Base-by-base conservation (phyloP, 768 basidiomycete species). In the Phaffia australis region DNA sequence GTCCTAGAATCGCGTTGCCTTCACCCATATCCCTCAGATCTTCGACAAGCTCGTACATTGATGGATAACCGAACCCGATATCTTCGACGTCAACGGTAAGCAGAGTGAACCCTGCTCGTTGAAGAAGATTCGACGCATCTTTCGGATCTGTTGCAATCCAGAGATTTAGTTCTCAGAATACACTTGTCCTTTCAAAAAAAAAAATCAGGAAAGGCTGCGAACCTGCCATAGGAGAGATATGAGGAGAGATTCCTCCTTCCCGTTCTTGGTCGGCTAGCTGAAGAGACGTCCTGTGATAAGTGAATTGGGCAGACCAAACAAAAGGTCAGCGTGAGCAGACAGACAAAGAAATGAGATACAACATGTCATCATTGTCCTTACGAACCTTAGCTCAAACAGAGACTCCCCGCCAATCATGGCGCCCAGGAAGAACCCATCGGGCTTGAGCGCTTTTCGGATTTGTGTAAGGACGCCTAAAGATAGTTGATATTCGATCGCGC, bases 21-120 rank as follows among this genome's bases (percentile, higher is more conserved):
- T 99, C 95, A 23, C 95, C 95, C 95, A 99, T 99, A 74, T 89
- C 85, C 60, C 83, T 81, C n/a, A 99, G 77, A 76, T 99, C 95
- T 64, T 91, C 84, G 76, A 98, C 80, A 18, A 99, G 82, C 73
- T 98, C 94, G 86, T 88, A 97, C 82, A 98, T 93, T 55, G 85
- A 87, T 0, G 95, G 95, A 73, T 97, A 99, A 8, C 82, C 82
- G 48, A 97, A 84, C 70, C 83, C 84, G 8, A 99, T 81, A 78
- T 99, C 95, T 73, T 99, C 95, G 47, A 87, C 84, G 72, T 99
- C 95, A 42, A 98, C 89, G 0, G 95, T 98, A 21, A 97, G 83
- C 25, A 95, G 79, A 0, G 87, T 88, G 76, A 98, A 95, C 16
- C 94, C 94, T 0, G 95, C 94, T 63, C 93, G 84, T 47, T 85